Evolutionary conservation across 441 rosid species (phyloP).

Genomic region (Raphanus hybrid): DNA sequence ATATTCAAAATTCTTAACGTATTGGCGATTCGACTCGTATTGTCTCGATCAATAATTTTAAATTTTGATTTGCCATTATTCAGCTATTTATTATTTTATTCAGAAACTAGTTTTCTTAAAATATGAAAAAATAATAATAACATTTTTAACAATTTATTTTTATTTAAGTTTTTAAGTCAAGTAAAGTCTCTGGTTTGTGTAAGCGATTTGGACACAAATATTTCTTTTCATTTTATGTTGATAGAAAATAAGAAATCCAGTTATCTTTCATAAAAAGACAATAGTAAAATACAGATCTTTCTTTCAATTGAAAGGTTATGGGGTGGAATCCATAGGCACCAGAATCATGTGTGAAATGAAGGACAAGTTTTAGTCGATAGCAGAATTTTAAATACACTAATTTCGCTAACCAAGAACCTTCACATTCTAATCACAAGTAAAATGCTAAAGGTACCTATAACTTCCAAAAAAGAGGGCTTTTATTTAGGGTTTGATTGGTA

Average conservation of each 20-base stretch:
- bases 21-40: not conserved
- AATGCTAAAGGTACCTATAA: too few species aligned
- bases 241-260: not conserved
- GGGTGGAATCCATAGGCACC: not conserved
- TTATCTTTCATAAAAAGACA: not conserved
- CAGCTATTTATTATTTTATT: too few species aligned
- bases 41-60: not conserved
- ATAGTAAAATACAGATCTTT: not conserved
- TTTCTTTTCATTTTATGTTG: not conserved
- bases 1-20: not conserved
- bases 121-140: too few species aligned
- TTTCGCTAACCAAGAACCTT: not conserved
- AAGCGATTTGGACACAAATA: not conserved
- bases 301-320: not conserved
- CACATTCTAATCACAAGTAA: too few species aligned
- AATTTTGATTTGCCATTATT: not conserved
- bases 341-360: not conserved
- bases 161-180: not conserved
- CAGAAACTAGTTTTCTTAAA: too few species aligned
- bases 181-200: not conserved
- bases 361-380: not conserved
- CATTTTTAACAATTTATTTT: not conserved
- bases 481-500: too few species aligned
- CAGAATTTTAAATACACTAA: not conserved
- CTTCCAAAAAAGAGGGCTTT: too few species aligned